These are phyloP conservation scores for Neonothopanus nambi DNA, from an alignment of 1,284 basidiomycete species.

Conservation along the genomic window DNA sequence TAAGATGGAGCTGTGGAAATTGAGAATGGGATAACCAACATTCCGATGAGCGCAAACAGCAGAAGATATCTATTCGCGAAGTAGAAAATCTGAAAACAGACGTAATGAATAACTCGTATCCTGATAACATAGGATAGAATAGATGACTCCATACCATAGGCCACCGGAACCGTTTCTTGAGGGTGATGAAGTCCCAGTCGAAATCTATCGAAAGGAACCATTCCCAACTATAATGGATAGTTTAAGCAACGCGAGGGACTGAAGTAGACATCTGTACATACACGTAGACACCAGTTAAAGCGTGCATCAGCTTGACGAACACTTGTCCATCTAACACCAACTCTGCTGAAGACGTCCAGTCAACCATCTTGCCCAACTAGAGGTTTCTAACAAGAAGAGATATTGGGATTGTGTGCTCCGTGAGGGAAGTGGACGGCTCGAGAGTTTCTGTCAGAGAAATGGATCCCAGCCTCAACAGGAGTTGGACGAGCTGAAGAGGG, in stretches of 20 bases:
- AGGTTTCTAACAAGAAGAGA: too few species aligned
- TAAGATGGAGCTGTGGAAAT: neutral
- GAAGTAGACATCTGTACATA: slow-evolving; percentile 31
- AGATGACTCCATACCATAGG: slow-evolving; percentile 34
- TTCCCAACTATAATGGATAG: slow-evolving; percentile 48
- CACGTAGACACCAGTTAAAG: slow-evolving; percentile 66
- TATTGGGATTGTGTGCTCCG: too few species aligned
- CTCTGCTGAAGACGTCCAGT: slow-evolving; percentile 16
- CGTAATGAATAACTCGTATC: neutral
- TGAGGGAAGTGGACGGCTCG: too few species aligned
- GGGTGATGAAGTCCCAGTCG: slow-evolving; percentile 49
- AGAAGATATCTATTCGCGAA: slow-evolving; percentile 70
- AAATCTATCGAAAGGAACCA: slow-evolving; percentile 56
- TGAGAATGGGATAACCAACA: slow-evolving; percentile 40
- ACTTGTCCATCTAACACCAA: slow-evolving; percentile 28
- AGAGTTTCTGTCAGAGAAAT: neutral
- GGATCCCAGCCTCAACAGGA: too few species aligned
- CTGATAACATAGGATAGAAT: slow-evolving; percentile 4
- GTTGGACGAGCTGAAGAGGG: too few species aligned
- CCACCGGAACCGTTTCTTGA: slow-evolving; percentile 48
- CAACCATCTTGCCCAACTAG: slow-evolving; percentile 11
- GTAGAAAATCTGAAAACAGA: slow-evolving; percentile 58
- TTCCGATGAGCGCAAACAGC: slow-evolving; percentile 65
- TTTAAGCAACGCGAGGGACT: neutral
- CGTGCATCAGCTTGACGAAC: slow-evolving; percentile 68